Conservation (phyloP, 345 rosid genomes). For the Kernera saxatilis region DNA sequence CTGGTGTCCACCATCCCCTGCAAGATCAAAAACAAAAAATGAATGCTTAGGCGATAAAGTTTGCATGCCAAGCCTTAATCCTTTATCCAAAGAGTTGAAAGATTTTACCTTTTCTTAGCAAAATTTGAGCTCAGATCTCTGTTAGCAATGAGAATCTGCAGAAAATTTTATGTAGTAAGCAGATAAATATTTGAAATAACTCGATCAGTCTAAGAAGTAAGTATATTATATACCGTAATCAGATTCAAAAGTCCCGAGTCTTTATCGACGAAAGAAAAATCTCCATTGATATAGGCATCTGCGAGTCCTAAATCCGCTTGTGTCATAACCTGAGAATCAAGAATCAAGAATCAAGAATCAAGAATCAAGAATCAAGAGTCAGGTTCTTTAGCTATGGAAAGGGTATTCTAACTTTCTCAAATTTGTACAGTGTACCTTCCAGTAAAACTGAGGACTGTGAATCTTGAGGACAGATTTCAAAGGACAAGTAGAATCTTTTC, state of each 20-base stretch:
- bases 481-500: slow-evolving; percentile 36
- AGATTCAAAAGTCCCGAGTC: slow-evolving; percentile 66
- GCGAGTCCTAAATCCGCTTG: slow-evolving; percentile 91
- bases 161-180: background rate
- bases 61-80: background rate
- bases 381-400: background rate
- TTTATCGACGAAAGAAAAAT: slow-evolving; percentile 68
- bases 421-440: too few relatives aligned
- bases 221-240: slow-evolving; percentile 47
- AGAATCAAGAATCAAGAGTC: background rate
- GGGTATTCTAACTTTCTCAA: background rate
- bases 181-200: background rate
- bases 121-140: slow-evolving; percentile 40
- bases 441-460: slow-evolving; percentile 79
- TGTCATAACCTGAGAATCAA: slow-evolving; percentile 57
- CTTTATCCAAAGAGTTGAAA: background rate
- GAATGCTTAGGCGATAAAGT: background rate
- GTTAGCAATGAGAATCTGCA: slow-evolving; percentile 42
- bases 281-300: slow-evolving; percentile 76
- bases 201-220: background rate
- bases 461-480: slow-evolving; percentile 47
- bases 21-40: background rate
- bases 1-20: slow-evolving; percentile 94
- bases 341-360: background rate
- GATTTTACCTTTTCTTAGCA: slow-evolving; percentile 47